A percentile compares a stretch with the other conserved stretches of the same genome.
Evolutionary conservation across 768 basidiomycete genomes (phyloP).

Genomic region (Panaeolus papilionaceus): DNA sequence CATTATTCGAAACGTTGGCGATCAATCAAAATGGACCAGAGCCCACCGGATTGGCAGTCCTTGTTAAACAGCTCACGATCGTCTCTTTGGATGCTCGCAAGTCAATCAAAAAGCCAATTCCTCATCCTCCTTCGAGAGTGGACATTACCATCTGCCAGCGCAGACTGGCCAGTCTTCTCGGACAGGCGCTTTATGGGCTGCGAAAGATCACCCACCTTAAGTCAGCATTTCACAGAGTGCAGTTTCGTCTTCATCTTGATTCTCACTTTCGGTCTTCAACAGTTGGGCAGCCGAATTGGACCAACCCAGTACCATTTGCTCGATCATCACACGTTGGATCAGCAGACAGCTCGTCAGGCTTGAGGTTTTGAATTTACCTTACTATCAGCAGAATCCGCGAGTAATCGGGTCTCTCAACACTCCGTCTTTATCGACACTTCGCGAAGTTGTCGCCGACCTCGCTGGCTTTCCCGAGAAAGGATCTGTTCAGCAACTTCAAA

Average conservation of each 20-base stretch:
- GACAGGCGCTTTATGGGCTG: background rate
- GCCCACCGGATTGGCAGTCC: background rate
- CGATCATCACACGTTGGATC: background rate
- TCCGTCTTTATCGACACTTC: background rate
- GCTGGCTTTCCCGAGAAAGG: background rate
- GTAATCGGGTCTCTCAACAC: background rate
- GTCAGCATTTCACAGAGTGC: background rate
- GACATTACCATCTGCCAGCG: background rate
- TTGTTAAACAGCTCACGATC: background rate
- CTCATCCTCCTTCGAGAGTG: background rate
- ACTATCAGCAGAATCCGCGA: background rate
- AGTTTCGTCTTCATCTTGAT: background rate
- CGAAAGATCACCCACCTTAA: background rate
- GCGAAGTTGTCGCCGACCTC: background rate
- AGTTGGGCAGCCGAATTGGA: background rate
- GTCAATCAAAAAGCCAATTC: background rate
- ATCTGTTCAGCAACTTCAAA: background rate
- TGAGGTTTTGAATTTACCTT: background rate
- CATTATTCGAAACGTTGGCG: background rate
- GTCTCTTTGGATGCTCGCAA: background rate
- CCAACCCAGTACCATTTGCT: background rate
- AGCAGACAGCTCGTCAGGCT: background rate
- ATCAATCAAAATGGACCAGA: background rate
- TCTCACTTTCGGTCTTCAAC: background rate
- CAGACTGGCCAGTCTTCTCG: background rate